Evolutionary conservation across 1,284 basidiomycete genomes (phyloP).

Genomic region (Papiliotrema nemorosa): DNA sequence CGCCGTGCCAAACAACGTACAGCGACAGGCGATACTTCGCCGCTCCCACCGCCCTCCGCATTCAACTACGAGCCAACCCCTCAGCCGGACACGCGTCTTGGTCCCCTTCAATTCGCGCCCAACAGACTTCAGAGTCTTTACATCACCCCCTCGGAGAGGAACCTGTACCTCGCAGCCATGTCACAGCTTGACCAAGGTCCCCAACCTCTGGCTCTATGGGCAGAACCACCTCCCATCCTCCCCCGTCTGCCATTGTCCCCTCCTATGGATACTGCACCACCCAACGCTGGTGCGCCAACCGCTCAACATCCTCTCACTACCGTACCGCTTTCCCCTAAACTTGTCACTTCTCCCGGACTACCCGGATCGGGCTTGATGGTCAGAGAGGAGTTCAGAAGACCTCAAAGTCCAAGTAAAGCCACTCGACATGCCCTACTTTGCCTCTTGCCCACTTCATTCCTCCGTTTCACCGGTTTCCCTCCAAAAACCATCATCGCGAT

Average conservation of each 20-base stretch:
- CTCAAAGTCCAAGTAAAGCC: not conserved
- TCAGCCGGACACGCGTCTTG: slow-evolving; percentile 12
- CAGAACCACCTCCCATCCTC: slow-evolving; percentile 34
- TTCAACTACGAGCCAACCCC: slow-evolving; percentile 2
- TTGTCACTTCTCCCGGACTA: slow-evolving; percentile 29
- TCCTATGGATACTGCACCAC: not conserved
- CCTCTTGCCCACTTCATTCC: slow-evolving; percentile 14
- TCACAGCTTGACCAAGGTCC: slow-evolving; percentile 30
- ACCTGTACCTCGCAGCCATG: slow-evolving; percentile 43
- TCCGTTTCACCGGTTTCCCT: slow-evolving; percentile 35
- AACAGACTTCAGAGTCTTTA: slow-evolving; percentile 32
- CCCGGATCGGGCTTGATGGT: slow-evolving; percentile 20
- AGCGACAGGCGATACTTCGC: not conserved
- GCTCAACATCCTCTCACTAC: slow-evolving; percentile 6
- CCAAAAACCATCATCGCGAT: slow-evolving; percentile 19
- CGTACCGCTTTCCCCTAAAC: slow-evolving; percentile 24
- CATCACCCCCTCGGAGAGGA: slow-evolving; percentile 35
- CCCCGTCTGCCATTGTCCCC: slow-evolving; percentile 15
- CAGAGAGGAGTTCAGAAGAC: slow-evolving; percentile 26
- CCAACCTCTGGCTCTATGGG: slow-evolving; percentile 32
- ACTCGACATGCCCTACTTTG: slow-evolving; percentile 33
- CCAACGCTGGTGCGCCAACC: not conserved
- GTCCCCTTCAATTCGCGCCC: slow-evolving; percentile 30
- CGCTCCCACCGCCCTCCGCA: not conserved
- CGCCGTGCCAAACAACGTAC: not conserved